Evolutionary conservation across 2,329 filamentous ascomycete genomes (phyloP).

Genomic region (Lachnellula arida): DNA sequence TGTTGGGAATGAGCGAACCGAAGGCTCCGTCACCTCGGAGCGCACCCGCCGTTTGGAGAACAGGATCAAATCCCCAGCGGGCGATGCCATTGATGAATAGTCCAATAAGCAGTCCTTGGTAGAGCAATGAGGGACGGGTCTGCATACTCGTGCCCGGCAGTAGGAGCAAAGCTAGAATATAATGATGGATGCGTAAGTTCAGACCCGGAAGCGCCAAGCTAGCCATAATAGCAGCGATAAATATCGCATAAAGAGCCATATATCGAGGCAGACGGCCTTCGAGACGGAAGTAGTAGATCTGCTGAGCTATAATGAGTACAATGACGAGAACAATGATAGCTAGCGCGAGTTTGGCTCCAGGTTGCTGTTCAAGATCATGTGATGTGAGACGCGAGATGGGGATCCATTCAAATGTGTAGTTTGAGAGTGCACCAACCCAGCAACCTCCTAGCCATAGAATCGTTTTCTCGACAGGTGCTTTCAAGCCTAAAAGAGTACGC

Average conservation of each 20-base stretch:
- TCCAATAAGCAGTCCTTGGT: slow-evolving; percentile 84
- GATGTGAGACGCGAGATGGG: slow-evolving; percentile 88
- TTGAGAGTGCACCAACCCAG: slow-evolving; percentile 90
- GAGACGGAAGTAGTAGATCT: too few relatives aligned
- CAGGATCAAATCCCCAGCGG: slow-evolving; percentile 85
- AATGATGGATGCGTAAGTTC: slow-evolving; percentile 87
- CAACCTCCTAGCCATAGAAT: slow-evolving; percentile 83
- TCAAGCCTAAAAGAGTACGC: slow-evolving; percentile 65
- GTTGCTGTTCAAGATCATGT: slow-evolving; percentile 83
- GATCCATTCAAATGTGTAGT: slow-evolving; percentile 92
- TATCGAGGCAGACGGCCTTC: too few relatives aligned
- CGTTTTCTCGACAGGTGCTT: slow-evolving; percentile 83
- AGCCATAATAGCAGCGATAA: too few relatives aligned
- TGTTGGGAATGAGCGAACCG: too few relatives aligned
- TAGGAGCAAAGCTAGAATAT: slow-evolving; percentile 80
- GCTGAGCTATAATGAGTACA: slow-evolving; percentile 31
- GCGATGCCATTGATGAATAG: slow-evolving; percentile 92
- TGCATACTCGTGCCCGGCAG: slow-evolving; percentile 86
- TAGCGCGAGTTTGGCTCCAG: slow-evolving; percentile 73
- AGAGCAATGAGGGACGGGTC: slow-evolving; percentile 76
- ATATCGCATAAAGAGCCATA: too few relatives aligned
- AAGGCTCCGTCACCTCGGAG: too few relatives aligned
- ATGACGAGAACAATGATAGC: slow-evolving; percentile 35
- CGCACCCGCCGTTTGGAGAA: slow-evolving; percentile 71
- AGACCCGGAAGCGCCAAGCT: slow-evolving; percentile 36